These are phyloP conservation scores for Pyricularia grisea DNA, from an alignment of 2,329 filamentous ascomycete species.

Conservation along the genomic window DNA sequence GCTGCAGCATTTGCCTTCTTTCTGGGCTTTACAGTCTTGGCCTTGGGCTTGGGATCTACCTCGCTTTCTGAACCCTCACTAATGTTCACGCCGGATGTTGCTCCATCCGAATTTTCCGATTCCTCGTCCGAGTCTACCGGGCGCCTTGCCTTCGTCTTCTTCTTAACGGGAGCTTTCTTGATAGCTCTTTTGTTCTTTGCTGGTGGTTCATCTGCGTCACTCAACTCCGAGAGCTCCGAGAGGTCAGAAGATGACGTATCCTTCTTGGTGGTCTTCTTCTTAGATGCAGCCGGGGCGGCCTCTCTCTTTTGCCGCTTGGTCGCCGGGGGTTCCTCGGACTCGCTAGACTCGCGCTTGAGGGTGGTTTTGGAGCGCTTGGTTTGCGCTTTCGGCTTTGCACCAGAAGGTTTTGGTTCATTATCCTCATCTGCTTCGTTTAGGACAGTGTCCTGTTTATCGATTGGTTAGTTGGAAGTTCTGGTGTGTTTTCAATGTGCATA, in stretches of 20 bases:
- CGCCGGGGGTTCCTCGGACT: slow-evolving; percentile 7
- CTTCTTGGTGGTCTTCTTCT: slow-evolving; percentile 8
- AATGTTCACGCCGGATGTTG: slow-evolving; percentile 3
- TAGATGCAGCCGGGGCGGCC: slow-evolving; percentile 4
- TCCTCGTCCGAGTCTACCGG: slow-evolving; percentile 16
- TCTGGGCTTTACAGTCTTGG: neutral
- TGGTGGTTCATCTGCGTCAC: neutral
- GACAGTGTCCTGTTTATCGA: neutral
- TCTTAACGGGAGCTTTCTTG: neutral
- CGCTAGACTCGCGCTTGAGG: slow-evolving; percentile 19
- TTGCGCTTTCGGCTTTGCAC: slow-evolving; percentile 5
- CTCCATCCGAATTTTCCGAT: slow-evolving; percentile 17
- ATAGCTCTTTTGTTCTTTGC: slow-evolving; percentile 13
- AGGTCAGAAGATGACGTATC: slow-evolving; percentile 14
- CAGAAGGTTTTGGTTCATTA: neutral
- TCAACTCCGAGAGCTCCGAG: slow-evolving; percentile 1
- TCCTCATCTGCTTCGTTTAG: slow-evolving; percentile 6
- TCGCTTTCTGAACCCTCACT: slow-evolving; percentile 7
- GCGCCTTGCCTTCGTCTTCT: slow-evolving; percentile 11
- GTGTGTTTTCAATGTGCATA: neutral
- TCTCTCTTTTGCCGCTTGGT: slow-evolving; percentile 11
- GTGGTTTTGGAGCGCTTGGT: slow-evolving; percentile 15
- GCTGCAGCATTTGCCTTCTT: neutral
- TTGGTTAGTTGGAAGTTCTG: neutral
- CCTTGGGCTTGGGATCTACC: neutral